Evolutionary conservation across 2,329 filamentous ascomycete species (phyloP).

Genomic region (Aureobasidium sp.): DNA sequence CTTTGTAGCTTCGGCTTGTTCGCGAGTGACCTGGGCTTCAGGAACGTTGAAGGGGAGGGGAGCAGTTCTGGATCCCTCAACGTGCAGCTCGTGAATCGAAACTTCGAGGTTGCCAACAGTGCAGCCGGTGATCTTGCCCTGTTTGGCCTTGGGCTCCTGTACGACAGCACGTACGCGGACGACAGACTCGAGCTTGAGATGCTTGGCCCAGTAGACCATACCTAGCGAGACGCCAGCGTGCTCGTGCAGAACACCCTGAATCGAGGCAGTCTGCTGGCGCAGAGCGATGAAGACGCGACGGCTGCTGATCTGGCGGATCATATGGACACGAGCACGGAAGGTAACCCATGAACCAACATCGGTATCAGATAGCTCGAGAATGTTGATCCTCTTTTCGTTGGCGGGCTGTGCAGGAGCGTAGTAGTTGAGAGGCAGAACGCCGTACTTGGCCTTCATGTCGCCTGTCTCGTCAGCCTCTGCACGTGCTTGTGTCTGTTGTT

Average conservation of each 20-base stretch:
- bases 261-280: conserved; percentile 71
- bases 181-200: conserved; percentile 68
- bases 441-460: conserved; percentile 52
- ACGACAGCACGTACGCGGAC: conserved; percentile 67
- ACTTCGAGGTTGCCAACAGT: conserved; percentile 70
- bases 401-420: conserved; percentile 43
- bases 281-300: conserved; percentile 80
- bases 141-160: conserved; percentile 57
- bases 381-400: conserved; percentile 37
- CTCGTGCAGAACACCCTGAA: conserved; percentile 71
- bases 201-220: conserved; percentile 83
- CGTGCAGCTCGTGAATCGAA: conserved; percentile 55
- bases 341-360: conserved; percentile 50
- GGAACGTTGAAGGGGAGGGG: conserved; percentile 61
- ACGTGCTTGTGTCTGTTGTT: conserved; percentile 37
- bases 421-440: conserved; percentile 48
- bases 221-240: conserved; percentile 56
- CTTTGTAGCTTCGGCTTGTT: conserved; percentile 48
- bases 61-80: conserved; percentile 52
- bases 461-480: conserved; percentile 47
- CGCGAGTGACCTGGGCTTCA: conserved; percentile 55
- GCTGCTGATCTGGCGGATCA: conserved; percentile 71
- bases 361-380: conserved; percentile 44
- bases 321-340: conserved; percentile 67
- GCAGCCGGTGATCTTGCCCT: conserved; percentile 63